phyloP scores from a whole-genome alignment of 176 grass and related monocot genomes.

The Hordeum vulgare region DNA sequence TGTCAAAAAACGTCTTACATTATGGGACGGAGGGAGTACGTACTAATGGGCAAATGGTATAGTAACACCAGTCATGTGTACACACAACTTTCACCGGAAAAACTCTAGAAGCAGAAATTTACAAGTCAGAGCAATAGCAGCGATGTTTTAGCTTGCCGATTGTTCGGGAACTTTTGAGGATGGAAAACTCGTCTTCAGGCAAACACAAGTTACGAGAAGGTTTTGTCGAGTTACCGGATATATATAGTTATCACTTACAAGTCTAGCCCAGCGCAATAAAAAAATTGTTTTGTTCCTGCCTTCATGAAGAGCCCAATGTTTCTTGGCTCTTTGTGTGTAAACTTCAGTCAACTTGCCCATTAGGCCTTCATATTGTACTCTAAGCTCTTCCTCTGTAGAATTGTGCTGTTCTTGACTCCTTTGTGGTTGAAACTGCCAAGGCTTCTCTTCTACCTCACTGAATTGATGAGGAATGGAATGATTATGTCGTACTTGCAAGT shows the following conservation, averaged over 20 bases:
- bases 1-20: too few species aligned
- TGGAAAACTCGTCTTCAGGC: not conserved
- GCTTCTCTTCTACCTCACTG: not conserved
- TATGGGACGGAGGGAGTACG: too few species aligned
- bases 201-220: not conserved
- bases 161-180: not conserved
- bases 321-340: not conserved
- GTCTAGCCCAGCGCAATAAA: not conserved
- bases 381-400: not conserved
- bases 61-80: not conserved
- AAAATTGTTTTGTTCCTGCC: not conserved
- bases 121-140: not conserved
- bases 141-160: not conserved
- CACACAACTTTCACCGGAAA: not conserved
- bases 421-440: not conserved
- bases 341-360: not conserved
- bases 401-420: not conserved
- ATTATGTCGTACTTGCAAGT: not conserved
- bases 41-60: too few species aligned
- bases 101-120: not conserved
- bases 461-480: not conserved
- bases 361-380: not conserved
- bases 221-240: not conserved
- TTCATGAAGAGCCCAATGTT: not conserved
- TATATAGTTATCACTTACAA: too few species aligned